Evolutionary conservation across 2,329 filamentous ascomycete genomes (phyloP), one percentile per base, ranked within the genome.

Genomic region (Fusarium tupiense): DNA sequence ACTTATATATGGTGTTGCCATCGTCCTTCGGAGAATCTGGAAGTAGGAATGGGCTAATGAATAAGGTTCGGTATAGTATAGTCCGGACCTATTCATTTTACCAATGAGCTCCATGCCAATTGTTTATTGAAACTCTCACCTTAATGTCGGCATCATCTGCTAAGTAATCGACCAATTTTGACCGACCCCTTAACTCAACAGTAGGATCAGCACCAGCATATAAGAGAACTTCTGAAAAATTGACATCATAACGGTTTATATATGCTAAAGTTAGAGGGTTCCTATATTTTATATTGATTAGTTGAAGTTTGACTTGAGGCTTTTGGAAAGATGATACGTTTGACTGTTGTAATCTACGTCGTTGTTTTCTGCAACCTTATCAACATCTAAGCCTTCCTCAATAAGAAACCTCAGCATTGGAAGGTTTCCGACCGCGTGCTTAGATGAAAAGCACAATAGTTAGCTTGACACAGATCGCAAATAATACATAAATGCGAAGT

Each of bases 281-380:
- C 0, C 44, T 47, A 14, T 1, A 5, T 10, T 16, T 2, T 2
- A 10, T 7, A 0, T 0, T 0, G 0, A 16, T 47, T 47, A 47
- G 44, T 22, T 8, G 0, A 1, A 22, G 1, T 16, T 47, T 6
- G 2, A 3, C 11, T 10, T 0, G 1, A 5, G 12, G 12, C 10
- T 4, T 1, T 8, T 2, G 5, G 8, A 10, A 22, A 22, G 13
- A 47, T 0, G 16, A 8, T 47, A 47, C 44, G 5, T 47, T 22
- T 3, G 10, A 8, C 1, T 7, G 26, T 29, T 3, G 26, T 29
- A 7, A 8, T 29, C 6, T 29, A 2, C 6, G 26, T 11, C 4
- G 0, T 24, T 19, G 1, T 8, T 5, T 19, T 44, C 0, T 26
- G 2, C 24, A 22, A 47, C 19, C 19, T 29, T 26, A 8, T 47